Percentiles rank a stretch among this genome's conserved stretches.
phyloP scores from a whole-genome alignment of 1,284 basidiomycete species.

The Ganoderma resinaceum region DNA sequence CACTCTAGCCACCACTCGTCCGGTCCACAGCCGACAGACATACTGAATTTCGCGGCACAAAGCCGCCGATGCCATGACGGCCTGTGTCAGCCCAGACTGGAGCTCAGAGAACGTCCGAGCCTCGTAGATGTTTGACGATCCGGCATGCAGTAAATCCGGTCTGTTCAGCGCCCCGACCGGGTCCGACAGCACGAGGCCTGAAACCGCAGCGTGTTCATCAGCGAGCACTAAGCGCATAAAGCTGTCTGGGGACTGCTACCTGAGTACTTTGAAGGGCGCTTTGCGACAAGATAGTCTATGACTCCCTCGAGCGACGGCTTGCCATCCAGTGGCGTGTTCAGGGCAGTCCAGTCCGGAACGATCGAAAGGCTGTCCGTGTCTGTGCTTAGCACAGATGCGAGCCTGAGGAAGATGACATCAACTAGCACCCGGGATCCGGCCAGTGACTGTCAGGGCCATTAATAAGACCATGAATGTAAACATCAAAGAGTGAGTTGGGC shows the following conservation, averaged over 20 bases:
- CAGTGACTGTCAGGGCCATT: slow-evolving; percentile 9
- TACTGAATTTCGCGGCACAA: slow-evolving; percentile 15
- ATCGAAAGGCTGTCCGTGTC: slow-evolving; percentile 15
- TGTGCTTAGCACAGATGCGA: slow-evolving; percentile 17
- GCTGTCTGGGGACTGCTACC: slow-evolving; percentile 7
- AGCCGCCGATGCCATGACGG: slow-evolving; percentile 17
- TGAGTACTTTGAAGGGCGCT: slow-evolving; percentile 20
- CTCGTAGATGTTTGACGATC: slow-evolving; percentile 21
- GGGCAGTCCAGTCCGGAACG: slow-evolving; percentile 18
- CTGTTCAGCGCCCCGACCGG: slow-evolving; percentile 22
- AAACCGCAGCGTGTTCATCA: background rate
- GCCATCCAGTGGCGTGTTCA: slow-evolving; percentile 7
- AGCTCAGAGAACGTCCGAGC: slow-evolving; percentile 19
- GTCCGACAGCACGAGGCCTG: slow-evolving; percentile 22
- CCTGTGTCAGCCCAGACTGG: slow-evolving; percentile 16
- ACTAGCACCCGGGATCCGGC: slow-evolving; percentile 22
- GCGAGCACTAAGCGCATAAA: background rate
- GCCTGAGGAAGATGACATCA: slow-evolving; percentile 22
- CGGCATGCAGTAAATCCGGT: slow-evolving; percentile 17
- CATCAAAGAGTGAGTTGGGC: too few species aligned
- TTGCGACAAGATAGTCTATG: slow-evolving; percentile 21
- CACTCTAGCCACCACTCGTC: background rate
- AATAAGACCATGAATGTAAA: background rate
- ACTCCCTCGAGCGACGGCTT: slow-evolving; percentile 17
- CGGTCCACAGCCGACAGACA: background rate